These are phyloP conservation scores for Lanmaoa pseudosensibilis DNA, from an alignment of 768 basidiomycete species.

Conservation along the genomic window DNA sequence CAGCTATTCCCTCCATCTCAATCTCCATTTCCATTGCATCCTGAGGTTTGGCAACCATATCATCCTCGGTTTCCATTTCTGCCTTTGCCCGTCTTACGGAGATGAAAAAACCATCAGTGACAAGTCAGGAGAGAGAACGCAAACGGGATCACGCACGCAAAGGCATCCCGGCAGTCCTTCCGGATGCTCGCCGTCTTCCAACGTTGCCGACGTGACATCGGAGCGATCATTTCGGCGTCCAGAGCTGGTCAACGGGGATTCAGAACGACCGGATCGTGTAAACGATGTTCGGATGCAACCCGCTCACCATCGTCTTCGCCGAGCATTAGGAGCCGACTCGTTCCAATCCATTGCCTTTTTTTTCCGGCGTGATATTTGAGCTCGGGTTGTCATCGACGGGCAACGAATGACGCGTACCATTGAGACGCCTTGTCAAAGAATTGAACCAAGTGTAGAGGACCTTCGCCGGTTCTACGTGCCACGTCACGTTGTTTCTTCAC, in stretches of 20 bases:
- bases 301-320: slow-evolving; percentile 68
- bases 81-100: slow-evolving; percentile 40
- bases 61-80: slow-evolving; percentile 46
- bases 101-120: not conserved
- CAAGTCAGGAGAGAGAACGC: not conserved
- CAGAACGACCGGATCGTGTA: not conserved
- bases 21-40: slow-evolving; percentile 5
- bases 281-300: not conserved
- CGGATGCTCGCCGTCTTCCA: slow-evolving; percentile 57
- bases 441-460: slow-evolving; percentile 62
- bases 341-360: slow-evolving; percentile 62
- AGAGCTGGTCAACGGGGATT: slow-evolving; percentile 43
- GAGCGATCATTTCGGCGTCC: slow-evolving; percentile 61
- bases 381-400: not conserved
- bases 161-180: slow-evolving; percentile 61
- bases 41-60: slow-evolving; percentile 3
- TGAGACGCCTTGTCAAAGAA: slow-evolving; percentile 72
- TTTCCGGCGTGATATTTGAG: not conserved
- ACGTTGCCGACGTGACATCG: slow-evolving; percentile 50
- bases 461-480: slow-evolving; percentile 38
- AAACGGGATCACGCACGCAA: slow-evolving; percentile 44
- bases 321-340: slow-evolving; percentile 58
- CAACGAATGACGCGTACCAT: slow-evolving; percentile 45
- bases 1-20: slow-evolving; percentile 15
- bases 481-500: slow-evolving; percentile 31